Evolutionary conservation across 805 yeast species (phyloP).

Genomic region (Candida michaelii): DNA sequence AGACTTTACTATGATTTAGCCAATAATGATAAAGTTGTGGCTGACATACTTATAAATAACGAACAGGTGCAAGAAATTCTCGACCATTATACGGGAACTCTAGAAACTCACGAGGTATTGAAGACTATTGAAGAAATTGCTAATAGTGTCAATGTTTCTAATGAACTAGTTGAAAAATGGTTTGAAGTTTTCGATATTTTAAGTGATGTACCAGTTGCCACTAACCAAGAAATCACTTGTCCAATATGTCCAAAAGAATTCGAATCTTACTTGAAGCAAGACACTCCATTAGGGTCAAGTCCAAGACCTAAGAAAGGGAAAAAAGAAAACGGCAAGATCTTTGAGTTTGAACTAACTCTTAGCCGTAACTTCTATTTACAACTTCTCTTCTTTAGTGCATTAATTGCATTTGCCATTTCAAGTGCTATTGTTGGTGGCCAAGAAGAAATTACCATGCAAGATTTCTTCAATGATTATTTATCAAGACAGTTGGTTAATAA

Average conservation of each 20-base stretch:
- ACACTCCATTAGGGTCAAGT: neutral
- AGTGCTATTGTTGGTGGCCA: conserved; percentile 19
- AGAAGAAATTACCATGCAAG: conserved; percentile 84
- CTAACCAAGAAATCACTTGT: conserved; percentile 21
- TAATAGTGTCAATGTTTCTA: conserved; percentile 15
- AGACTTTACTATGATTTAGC: conserved; percentile 30
- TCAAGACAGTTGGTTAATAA: conserved; percentile 76
- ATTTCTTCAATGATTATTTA: conserved; percentile 72
- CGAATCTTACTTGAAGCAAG: conserved; percentile 2
- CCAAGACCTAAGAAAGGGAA: conserved; percentile 11
- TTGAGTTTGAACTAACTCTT: conserved; percentile 17
- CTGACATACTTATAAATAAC: conserved; percentile 28
- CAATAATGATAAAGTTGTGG: conserved; percentile 24
- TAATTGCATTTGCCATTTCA: conserved; percentile 24
- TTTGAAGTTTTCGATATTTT: conserved; percentile 29
- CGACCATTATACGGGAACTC: conserved; percentile 12
- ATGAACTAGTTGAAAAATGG: conserved; percentile 26
- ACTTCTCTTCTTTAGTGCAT: conserved; percentile 31
- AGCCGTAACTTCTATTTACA: conserved; percentile 28
- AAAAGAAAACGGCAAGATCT: conserved; percentile 13
- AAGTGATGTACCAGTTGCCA: conserved; percentile 25
- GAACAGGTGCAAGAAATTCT: conserved; percentile 24
- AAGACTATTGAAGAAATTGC: conserved; percentile 13
- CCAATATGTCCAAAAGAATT: conserved; percentile 31
- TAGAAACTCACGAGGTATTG: neutral